phyloP scores from a whole-genome alignment of 306 rosid species.

The Quercus robur region DNA sequence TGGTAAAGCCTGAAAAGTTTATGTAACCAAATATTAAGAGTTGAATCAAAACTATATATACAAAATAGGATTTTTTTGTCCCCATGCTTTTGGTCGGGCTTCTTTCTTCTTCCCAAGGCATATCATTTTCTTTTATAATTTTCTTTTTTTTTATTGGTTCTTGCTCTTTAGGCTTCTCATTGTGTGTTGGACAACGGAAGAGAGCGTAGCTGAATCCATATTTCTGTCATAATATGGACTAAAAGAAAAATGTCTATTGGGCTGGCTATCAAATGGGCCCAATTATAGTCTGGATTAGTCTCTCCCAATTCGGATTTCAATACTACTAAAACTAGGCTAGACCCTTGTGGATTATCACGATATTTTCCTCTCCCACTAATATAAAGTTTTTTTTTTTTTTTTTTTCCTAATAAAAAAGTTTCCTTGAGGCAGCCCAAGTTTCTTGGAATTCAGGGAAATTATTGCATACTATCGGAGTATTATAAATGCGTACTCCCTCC shows the following conservation, averaged over 20 bases:
- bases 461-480: no score
- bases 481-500: no score
- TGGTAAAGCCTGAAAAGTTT: no score
- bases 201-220: not conserved
- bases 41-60: no score
- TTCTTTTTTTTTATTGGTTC: not conserved
- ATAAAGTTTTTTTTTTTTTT: no score
- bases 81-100: not conserved
- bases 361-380: not conserved
- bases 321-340: not conserved
- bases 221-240: not conserved
- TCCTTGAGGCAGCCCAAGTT: no score
- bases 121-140: not conserved
- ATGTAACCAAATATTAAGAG: no score
- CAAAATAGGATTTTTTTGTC: not conserved
- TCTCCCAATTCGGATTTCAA: not conserved
- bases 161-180: not conserved
- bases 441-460: no score
- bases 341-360: not conserved
- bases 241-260: not conserved
- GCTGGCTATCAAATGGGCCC: not conserved
- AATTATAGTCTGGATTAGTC: not conserved
- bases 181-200: no score
- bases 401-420: no score
- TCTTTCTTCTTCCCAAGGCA: not conserved